phyloP scores from a whole-genome alignment of 192 early-diverging fungal genomes.

The Rhizophagus sp. region DNA sequence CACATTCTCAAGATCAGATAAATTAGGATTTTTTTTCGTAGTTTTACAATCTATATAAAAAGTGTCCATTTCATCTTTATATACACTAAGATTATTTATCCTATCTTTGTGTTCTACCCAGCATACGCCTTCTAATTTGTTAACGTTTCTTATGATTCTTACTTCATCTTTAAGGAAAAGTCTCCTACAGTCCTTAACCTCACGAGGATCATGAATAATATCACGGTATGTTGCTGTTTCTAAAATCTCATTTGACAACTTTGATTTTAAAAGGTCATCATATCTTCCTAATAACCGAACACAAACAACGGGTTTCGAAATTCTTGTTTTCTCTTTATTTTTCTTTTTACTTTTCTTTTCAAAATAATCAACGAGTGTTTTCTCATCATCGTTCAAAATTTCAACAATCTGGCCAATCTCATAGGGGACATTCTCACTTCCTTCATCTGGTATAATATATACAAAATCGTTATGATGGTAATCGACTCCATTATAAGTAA shows the following conservation, averaged over 20 bases:
- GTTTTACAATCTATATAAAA: conserved; percentile 43
- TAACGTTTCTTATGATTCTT: conserved; percentile 24
- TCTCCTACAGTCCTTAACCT: conserved; percentile 45
- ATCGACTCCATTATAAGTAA: conserved; percentile 36
- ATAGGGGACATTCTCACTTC: conserved; percentile 44
- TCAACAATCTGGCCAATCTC: conserved; percentile 54
- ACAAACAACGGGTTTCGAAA: neutral
- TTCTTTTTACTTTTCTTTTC: neutral
- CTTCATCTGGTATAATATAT: conserved; percentile 50
- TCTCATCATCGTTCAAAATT: conserved; percentile 22
- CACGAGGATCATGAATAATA: neutral
- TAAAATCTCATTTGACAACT: neutral
- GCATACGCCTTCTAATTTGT: conserved; percentile 54
- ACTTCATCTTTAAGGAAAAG: conserved; percentile 46
- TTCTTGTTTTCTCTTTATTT: neutral
- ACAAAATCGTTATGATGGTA: conserved; percentile 61
- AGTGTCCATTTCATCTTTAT: conserved; percentile 54
- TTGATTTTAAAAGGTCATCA: conserved; percentile 3
- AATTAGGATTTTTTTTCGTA: conserved; percentile 31
- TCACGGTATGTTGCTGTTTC: conserved; percentile 1
- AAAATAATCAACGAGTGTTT: neutral
- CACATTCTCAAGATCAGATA: conserved; percentile 32
- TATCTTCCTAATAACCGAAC: neutral
- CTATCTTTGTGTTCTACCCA: conserved; percentile 53
- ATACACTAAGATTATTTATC: conserved; percentile 40